Evolutionary conservation across 345 rosid genomes (phyloP).

Genomic region (Arabis alpina): DNA sequence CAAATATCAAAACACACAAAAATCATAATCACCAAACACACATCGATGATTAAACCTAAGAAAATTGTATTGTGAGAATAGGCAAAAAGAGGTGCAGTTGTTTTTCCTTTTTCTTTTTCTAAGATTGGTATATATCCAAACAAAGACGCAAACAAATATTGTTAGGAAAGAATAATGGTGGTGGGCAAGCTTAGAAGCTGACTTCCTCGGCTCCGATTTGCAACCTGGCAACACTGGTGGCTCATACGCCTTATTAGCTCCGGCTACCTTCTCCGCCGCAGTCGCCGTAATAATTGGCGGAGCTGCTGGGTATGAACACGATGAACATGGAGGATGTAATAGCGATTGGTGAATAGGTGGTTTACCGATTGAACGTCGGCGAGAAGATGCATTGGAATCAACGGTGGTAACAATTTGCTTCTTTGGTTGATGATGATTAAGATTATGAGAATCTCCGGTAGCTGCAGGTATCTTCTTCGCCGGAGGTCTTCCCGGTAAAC

Average conservation of each 20-base stretch:
- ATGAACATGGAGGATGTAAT: constrained; percentile 74
- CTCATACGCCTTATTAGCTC: constrained; percentile 57
- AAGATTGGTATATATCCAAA: too few relatives aligned
- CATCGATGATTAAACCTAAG: too few relatives aligned
- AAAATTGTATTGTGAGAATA: too few relatives aligned
- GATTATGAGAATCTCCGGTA: constrained; percentile 28
- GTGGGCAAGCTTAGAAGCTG: constrained; percentile 73
- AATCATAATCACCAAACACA: too few relatives aligned
- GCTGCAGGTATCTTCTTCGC: constrained; percentile 35
- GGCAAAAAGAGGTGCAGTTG: too few relatives aligned
- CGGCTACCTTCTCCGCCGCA: constrained; percentile 58
- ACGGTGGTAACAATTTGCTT: constrained; percentile 47
- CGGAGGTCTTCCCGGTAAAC: constrained; percentile 62
- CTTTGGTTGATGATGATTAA: constrained; percentile 41
- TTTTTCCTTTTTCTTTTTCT: too few relatives aligned
- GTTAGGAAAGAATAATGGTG: too few relatives aligned
- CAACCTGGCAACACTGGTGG: constrained; percentile 78
- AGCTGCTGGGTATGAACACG: constrained; percentile 79
- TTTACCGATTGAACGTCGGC: constrained; percentile 34
- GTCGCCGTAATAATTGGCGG: constrained; percentile 49
- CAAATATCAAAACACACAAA: too few relatives aligned
- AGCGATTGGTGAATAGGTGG: constrained; percentile 41
- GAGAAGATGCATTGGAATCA: constrained; percentile 47
- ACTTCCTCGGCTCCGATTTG: constrained; percentile 88
- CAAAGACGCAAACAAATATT: too few relatives aligned